Percentiles rank a stretch among this genome's conserved stretches.
These are phyloP conservation scores for Solanum appendiculatum DNA, from an alignment of 257 asterid genomes.

Conservation along the genomic window DNA sequence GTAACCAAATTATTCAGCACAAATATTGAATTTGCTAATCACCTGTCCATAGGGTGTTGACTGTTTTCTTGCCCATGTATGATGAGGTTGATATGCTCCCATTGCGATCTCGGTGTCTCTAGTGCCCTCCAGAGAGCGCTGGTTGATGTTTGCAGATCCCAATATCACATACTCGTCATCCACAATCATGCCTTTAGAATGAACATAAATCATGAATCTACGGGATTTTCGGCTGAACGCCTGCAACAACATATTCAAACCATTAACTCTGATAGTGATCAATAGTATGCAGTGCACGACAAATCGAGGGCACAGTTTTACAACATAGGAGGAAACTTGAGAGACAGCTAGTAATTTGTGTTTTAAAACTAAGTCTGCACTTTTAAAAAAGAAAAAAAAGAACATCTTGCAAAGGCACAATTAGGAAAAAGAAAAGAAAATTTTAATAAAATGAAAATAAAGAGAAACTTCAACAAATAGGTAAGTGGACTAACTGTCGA, in stretches of 20 bases:
- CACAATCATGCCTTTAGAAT: slow-evolving; percentile 94
- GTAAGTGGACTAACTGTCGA: background rate
- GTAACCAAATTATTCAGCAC: background rate
- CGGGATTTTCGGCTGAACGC: slow-evolving; percentile 64
- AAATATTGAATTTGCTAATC: background rate
- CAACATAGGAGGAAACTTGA: background rate
- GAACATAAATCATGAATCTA: slow-evolving; percentile 97
- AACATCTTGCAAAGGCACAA: background rate
- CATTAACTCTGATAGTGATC: background rate
- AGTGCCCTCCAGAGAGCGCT: slow-evolving; percentile 89
- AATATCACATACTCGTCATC: slow-evolving; percentile 82
- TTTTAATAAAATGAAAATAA: background rate
- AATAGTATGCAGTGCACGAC: background rate
- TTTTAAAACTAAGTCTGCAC: background rate
- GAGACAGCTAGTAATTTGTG: background rate
- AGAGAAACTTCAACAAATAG: background rate
- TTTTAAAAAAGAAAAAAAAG: background rate
- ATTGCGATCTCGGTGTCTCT: slow-evolving; percentile 96
- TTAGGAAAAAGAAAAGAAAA: background rate
- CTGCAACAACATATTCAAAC: slow-evolving; percentile 28
- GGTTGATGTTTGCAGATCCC: slow-evolving; percentile 94
- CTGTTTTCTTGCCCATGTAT: slow-evolving; percentile 71
- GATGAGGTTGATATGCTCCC: slow-evolving; percentile 94
- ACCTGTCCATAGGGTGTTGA: slow-evolving; percentile 89
- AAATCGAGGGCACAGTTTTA: background rate